Evolutionary conservation across 2,329 filamentous ascomycete genomes (phyloP).

Genomic region (Tolypocladium tropicale): DNA sequence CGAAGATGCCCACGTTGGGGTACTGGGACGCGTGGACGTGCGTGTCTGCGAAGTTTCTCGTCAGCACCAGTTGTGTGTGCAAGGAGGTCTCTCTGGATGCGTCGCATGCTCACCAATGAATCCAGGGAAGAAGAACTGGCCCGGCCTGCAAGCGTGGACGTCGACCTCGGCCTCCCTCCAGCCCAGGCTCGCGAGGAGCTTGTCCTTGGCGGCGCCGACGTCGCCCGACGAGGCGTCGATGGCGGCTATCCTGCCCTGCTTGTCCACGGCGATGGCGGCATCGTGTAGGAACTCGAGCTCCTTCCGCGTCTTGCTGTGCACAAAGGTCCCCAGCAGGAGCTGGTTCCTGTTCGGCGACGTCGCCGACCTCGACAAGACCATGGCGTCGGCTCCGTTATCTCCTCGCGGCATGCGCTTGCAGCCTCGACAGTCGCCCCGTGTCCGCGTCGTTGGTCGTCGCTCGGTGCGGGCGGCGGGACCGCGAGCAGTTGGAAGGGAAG

Average conservation of each 20-base stretch:
- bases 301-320: conserved; percentile 38
- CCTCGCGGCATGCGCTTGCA: no score
- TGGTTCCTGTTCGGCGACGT: conserved; percentile 23
- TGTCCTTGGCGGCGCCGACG: conserved; percentile 17
- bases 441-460: no score
- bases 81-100: not conserved
- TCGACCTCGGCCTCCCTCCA: conserved; percentile 31
- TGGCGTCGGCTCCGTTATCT: not conserved
- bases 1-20: conserved; percentile 88
- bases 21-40: conserved; percentile 95
- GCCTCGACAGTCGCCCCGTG: no score
- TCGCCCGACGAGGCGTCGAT: conserved; percentile 27
- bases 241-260: conserved; percentile 37
- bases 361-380: not conserved
- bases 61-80: not conserved
- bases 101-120: conserved; percentile 52
- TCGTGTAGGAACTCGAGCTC: conserved; percentile 42
- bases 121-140: conserved; percentile 74
- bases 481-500: no score
- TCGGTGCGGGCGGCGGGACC: no score
- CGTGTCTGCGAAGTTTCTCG: conserved; percentile 52
- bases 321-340: conserved; percentile 44
- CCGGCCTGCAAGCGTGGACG: conserved; percentile 26
- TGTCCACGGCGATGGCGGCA: conserved; percentile 40
- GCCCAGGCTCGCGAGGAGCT: conserved; percentile 29